Conservation (phyloP, 192 early-diverging fungal species). For the Gonapodya prolifera region DNA sequence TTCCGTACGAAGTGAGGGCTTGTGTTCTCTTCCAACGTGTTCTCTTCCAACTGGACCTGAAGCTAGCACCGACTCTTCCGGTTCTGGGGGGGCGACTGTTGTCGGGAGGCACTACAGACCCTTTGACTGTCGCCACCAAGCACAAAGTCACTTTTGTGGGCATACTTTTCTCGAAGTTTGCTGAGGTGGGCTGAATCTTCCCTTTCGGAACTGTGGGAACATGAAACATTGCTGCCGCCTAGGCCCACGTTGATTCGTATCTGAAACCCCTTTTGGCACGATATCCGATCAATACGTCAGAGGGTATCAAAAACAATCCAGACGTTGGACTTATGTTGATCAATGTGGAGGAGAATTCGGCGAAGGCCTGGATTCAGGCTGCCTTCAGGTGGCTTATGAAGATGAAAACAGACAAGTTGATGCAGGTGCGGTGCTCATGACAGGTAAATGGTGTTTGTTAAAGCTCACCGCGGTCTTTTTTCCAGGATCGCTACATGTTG, state of each 20-base stretch:
- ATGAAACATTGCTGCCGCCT: background rate
- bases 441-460: background rate
- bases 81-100: background rate
- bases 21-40: too few species aligned
- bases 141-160: background rate
- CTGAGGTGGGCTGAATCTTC: background rate
- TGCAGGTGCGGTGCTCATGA: background rate
- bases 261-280: background rate
- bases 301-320: background rate
- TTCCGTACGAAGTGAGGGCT: background rate
- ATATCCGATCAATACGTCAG: background rate
- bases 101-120: background rate
- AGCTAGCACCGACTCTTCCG: background rate
- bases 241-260: background rate
- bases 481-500: background rate
- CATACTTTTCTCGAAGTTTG: background rate
- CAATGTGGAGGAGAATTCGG: background rate
- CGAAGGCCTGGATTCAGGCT: background rate
- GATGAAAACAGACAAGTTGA: background rate
- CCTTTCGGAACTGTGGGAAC: background rate
- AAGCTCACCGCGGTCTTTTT: background rate
- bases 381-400: background rate
- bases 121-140: background rate
- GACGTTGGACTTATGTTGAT: background rate
- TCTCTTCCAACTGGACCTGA: background rate